These are phyloP conservation scores for Aspergillus neoniger DNA, from an alignment of 2,329 filamentous ascomycete species.

Conservation along the genomic window DNA sequence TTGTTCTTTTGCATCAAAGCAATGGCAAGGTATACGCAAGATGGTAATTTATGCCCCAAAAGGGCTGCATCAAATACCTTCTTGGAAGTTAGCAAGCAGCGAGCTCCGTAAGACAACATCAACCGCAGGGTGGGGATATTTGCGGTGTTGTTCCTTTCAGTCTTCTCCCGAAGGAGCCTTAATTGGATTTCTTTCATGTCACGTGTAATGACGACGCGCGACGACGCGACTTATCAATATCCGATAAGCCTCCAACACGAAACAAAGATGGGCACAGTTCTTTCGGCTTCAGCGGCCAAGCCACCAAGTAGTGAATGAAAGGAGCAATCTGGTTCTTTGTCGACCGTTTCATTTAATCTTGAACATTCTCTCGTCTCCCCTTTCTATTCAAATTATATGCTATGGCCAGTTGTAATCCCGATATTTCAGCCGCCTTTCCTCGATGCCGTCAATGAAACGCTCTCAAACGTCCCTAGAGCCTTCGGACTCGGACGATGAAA, in stretches of 20 bases:
- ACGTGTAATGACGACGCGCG: constrained; percentile 14
- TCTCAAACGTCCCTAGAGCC: constrained; percentile 32
- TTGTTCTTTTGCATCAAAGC: neutral
- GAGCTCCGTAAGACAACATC: no score
- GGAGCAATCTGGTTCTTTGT: neutral
- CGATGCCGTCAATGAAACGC: constrained; percentile 50
- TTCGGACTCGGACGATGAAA: constrained; percentile 32
- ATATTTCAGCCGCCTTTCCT: constrained; percentile 10
- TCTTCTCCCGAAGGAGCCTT: neutral
- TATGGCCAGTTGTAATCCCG: neutral
- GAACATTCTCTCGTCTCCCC: neutral
- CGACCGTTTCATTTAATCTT: neutral
- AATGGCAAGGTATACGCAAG: neutral
- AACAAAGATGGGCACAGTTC: constrained; percentile 2
- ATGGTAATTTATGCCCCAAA: neutral
- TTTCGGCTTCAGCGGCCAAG: neutral
- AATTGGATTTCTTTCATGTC: neutral
- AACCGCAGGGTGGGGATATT: no score
- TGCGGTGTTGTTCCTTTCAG: no score
- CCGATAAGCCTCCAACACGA: constrained; percentile 3
- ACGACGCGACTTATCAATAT: constrained; percentile 15
- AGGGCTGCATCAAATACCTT: neutral
- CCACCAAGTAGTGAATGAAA: neutral
- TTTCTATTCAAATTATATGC: neutral
- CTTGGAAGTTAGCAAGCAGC: neutral